Conservation (phyloP, 2,329 filamentous ascomycete species). For the Lachnellula subtilissima region DNA sequence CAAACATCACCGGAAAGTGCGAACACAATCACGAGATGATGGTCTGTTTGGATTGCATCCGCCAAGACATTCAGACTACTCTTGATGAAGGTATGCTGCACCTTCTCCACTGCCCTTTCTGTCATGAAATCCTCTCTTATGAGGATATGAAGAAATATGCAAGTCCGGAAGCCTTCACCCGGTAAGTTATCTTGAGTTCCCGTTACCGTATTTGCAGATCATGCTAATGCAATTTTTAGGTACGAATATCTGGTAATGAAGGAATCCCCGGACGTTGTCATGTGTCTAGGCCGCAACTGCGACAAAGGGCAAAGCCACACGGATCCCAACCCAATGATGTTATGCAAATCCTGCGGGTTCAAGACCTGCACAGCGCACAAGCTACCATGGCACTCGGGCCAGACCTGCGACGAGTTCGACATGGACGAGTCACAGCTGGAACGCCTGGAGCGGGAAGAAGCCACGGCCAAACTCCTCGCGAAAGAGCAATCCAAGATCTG, state of each 20-base stretch:
- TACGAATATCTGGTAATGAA: conserved; percentile 16
- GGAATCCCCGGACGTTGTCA: conserved; percentile 8
- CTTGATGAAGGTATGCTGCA: conserved; percentile 7
- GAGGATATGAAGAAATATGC: conserved; percentile 14
- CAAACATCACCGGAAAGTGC: conserved; percentile 11
- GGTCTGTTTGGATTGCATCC: conserved; percentile 11
- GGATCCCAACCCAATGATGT: conserved; percentile 15
- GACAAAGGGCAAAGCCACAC: conserved; percentile 16
- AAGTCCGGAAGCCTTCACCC: conserved; percentile 5
- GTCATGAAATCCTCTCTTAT: conserved; percentile 6
- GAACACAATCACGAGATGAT: conserved; percentile 2
- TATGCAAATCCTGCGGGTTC: conserved; percentile 18
- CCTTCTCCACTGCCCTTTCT: conserved; percentile 11
- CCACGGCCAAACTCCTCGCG: conserved; percentile 22
- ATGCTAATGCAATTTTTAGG: not conserved
- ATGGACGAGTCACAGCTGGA: conserved; percentile 18
- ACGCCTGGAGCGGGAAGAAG: conserved; percentile 22
- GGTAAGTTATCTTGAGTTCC: conserved; percentile 4
- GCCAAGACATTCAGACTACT: conserved; percentile 1
- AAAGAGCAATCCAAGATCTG: conserved; percentile 17
- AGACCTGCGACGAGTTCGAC: conserved; percentile 23
- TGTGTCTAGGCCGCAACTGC: conserved; percentile 19
- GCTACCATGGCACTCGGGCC: conserved; percentile 22
- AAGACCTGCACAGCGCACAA: conserved; percentile 20
- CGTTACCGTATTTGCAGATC: not conserved